These are phyloP conservation scores for Rhynchospora breviuscula DNA, from an alignment of 176 grass and related monocot species.

Conservation along the genomic window DNA sequence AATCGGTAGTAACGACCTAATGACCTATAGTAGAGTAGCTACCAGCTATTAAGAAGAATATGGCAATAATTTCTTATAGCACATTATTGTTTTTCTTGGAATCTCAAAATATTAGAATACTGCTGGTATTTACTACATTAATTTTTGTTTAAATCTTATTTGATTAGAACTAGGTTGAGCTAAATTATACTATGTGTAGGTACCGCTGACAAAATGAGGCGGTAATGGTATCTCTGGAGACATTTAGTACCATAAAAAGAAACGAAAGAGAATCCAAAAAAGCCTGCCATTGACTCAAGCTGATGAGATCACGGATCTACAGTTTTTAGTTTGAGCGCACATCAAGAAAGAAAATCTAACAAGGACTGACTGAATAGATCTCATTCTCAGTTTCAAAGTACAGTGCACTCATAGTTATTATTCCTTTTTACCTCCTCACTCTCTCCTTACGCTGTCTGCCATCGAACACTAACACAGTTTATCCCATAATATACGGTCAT, in stretches of 20 bases:
- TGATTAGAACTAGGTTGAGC: not conserved
- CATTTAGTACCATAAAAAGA: constrained; percentile 37
- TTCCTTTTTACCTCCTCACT: not conserved
- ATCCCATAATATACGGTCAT: not conserved
- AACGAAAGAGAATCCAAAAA: constrained; percentile 30
- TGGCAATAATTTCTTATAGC: not conserved
- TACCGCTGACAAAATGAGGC: not conserved
- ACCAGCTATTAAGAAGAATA: not conserved
- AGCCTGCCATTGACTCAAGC: constrained; percentile 23
- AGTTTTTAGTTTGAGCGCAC: not conserved
- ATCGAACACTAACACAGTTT: not conserved
- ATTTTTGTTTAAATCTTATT: not conserved
- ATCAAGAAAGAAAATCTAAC: constrained; percentile 17
- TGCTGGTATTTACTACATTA: not conserved
- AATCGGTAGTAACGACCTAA: no score
- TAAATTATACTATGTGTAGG: not conserved
- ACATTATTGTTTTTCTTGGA: not conserved
- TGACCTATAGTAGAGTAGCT: no score
- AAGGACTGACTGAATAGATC: constrained; percentile 17
- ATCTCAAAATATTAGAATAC: not conserved
- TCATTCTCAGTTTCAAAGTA: constrained; percentile 14
- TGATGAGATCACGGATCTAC: constrained; percentile 17
- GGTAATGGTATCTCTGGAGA: not conserved
- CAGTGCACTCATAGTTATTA: constrained; percentile 7
- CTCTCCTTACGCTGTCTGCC: not conserved